Evolutionary conservation across 169 alveolate genomes (phyloP).

Genomic region (Eimeria tenella): DNA sequence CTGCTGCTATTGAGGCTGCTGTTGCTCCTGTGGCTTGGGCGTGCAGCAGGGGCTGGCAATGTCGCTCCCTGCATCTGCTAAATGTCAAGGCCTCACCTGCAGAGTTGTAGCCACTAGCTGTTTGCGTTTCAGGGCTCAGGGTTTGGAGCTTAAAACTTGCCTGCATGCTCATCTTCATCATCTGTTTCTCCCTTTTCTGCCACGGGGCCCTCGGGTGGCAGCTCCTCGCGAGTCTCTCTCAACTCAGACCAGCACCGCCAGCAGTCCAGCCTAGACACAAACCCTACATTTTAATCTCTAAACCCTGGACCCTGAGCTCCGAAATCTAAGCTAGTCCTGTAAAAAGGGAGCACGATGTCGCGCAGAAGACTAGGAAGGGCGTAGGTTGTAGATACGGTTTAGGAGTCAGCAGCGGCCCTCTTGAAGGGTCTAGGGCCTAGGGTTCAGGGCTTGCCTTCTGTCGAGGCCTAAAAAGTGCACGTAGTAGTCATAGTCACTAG

Average conservation of each 20-base stretch:
- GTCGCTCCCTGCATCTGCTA: no score
- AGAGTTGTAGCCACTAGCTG: no score
- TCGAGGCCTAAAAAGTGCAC: slow-evolving; percentile 93
- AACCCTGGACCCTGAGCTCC: slow-evolving; percentile 32
- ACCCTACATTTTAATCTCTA: slow-evolving; percentile 15
- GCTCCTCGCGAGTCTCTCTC: slow-evolving; percentile 86
- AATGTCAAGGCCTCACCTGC: no score
- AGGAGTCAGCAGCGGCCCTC: background rate
- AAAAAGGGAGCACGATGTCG: background rate
- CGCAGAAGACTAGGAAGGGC: background rate
- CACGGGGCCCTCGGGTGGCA: slow-evolving; percentile 85
- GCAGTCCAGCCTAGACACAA: slow-evolving; percentile 86
- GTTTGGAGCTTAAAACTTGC: slow-evolving; percentile 1
- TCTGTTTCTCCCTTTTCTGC: slow-evolving; percentile 82
- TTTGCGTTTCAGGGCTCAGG: background rate
- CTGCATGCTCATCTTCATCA: slow-evolving; percentile 88
- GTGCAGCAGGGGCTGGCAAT: no score
- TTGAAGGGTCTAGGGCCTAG: slow-evolving; percentile 17
- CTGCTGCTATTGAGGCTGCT: background rate
- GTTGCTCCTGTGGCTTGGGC: background rate
- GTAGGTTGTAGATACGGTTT: background rate
- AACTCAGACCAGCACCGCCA: slow-evolving; percentile 91
- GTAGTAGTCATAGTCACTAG: slow-evolving; percentile 91
- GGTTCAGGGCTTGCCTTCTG: slow-evolving; percentile 82
- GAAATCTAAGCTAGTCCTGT: background rate